phyloP scores from a whole-genome alignment of 2,329 filamentous ascomycete genomes.

The Beauveria pseudobassiana region DNA sequence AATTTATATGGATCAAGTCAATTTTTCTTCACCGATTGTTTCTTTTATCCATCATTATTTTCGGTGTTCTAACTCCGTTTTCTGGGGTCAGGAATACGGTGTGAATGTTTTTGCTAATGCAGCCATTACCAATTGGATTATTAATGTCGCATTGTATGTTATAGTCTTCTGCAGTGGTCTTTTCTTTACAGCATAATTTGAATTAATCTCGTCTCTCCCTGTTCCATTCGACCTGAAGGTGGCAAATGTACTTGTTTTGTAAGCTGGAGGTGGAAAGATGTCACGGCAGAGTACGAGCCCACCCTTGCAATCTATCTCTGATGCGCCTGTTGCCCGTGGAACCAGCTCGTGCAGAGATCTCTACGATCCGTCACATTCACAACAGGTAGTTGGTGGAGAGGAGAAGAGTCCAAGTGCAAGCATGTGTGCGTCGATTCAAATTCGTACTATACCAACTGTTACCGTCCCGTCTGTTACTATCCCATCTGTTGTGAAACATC shows the following conservation, averaged over 20 bases:
- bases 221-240: neutral
- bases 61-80: neutral
- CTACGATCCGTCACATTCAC: too few species aligned
- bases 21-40: neutral
- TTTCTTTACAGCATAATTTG: neutral
- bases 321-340: too few species aligned
- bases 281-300: neutral
- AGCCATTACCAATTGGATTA: constrained; percentile 9
- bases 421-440: too few species aligned
- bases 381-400: too few species aligned
- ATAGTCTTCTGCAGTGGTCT: neutral
- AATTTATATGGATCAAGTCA: neutral
- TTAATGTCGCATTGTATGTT: neutral
- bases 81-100: neutral
- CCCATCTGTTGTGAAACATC: neutral
- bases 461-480: too few species aligned
- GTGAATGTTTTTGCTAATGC: neutral
- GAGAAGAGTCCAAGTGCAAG: too few species aligned
- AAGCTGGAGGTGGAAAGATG: neutral
- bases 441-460: too few species aligned
- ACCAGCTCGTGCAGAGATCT: too few species aligned
- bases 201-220: neutral
- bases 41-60: neutral
- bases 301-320: neutral
- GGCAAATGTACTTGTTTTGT: neutral